Conservation (phyloP, 2,329 filamentous ascomycete species). For the Alternaria conjuncta region DNA sequence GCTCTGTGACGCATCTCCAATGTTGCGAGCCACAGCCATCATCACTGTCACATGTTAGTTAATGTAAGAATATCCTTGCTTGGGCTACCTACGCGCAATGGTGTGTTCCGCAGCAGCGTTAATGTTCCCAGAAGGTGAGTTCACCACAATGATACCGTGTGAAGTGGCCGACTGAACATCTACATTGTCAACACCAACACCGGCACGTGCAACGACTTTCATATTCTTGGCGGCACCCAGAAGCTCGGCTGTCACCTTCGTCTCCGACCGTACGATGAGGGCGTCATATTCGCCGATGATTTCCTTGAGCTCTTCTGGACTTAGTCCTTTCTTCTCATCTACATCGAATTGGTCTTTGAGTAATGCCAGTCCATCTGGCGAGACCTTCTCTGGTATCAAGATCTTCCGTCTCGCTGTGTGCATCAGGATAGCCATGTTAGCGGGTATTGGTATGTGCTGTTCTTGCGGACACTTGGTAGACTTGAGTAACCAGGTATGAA, state of each 20-base stretch:
- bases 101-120: constrained; percentile 82
- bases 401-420: constrained; percentile 57
- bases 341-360: constrained; percentile 72
- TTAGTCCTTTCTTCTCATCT: constrained; percentile 69
- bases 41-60: constrained; percentile 58
- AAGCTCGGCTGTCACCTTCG: constrained; percentile 74
- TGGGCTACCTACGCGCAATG: constrained; percentile 56
- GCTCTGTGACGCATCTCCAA: constrained; percentile 72
- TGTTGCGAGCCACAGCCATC: constrained; percentile 75
- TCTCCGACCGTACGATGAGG: constrained; percentile 81
- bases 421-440: constrained; percentile 41
- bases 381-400: constrained; percentile 81
- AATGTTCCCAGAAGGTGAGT: constrained; percentile 80
- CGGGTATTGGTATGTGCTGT: background rate
- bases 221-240: constrained; percentile 71
- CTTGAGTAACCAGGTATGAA: background rate
- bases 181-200: constrained; percentile 82
- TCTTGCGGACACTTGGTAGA: no score
- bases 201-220: constrained; percentile 79
- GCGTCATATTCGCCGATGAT: constrained; percentile 76
- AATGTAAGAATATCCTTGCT: background rate
- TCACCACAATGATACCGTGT: constrained; percentile 79
- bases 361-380: constrained; percentile 75
- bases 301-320: constrained; percentile 66
- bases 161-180: constrained; percentile 74